Conservation (phyloP, 1,284 basidiomycete species). For the Moesziomyces sp. region DNA sequence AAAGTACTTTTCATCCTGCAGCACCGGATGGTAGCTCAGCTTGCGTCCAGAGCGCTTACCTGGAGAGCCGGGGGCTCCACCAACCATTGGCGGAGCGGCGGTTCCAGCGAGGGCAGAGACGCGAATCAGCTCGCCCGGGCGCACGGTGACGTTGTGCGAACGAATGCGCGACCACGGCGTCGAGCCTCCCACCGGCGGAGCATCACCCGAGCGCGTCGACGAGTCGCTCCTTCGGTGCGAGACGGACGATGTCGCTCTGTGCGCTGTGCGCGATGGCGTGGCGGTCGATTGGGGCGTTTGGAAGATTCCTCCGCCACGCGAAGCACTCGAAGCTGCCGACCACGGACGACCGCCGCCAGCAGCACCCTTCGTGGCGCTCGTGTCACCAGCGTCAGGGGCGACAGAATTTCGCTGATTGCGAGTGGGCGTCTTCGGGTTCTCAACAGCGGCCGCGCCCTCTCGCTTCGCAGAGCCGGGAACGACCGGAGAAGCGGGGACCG, state of each 20-base stretch:
- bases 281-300: slow-evolving; percentile 24
- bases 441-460: not conserved
- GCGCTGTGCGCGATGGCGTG: slow-evolving; percentile 17
- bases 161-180: slow-evolving; percentile 31
- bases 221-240: slow-evolving; percentile 32
- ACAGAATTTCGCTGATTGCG: slow-evolving; percentile 2
- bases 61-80: slow-evolving; percentile 56
- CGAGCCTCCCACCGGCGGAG: slow-evolving; percentile 3
- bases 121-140: slow-evolving; percentile 46
- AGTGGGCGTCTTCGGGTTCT: slow-evolving; percentile 18
- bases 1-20: slow-evolving; percentile 55
- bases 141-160: slow-evolving; percentile 21
- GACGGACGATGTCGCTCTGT: slow-evolving; percentile 17
- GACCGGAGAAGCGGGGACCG: slow-evolving; percentile 15
- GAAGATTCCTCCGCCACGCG: slow-evolving; percentile 17
- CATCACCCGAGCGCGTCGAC: slow-evolving; percentile 19
- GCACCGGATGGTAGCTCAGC: slow-evolving; percentile 49
- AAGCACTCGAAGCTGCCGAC: slow-evolving; percentile 23
- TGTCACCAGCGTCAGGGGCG: not conserved
- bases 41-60: slow-evolving; percentile 52
- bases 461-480: slow-evolving; percentile 22
- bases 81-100: slow-evolving; percentile 50
- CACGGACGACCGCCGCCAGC: slow-evolving; percentile 6
- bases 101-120: slow-evolving; percentile 47
- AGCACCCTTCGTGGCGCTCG: not conserved